These are phyloP conservation scores for Myxozyma sirexii DNA, from an alignment of 805 yeast species.

Conservation along the genomic window DNA sequence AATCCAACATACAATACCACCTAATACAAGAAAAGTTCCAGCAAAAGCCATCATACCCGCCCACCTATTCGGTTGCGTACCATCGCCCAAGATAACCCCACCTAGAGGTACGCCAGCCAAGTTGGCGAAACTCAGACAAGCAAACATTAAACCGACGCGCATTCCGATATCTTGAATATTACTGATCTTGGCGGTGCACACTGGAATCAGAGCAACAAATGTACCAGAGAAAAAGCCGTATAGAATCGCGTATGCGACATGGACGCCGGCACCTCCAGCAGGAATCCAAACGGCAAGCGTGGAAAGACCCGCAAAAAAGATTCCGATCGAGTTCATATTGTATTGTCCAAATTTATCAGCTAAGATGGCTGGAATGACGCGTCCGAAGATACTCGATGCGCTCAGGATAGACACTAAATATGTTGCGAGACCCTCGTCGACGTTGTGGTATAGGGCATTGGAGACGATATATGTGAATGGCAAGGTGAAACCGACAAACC, in stretches of 20 bases:
- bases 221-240: slow-evolving; percentile 44
- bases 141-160: slow-evolving; percentile 66
- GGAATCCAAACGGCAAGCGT: slow-evolving; percentile 45
- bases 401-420: slow-evolving; percentile 44
- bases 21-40: slow-evolving; percentile 18
- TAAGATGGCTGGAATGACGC: slow-evolving; percentile 52
- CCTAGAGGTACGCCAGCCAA: slow-evolving; percentile 42
- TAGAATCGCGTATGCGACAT: slow-evolving; percentile 40
- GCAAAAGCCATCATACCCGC: slow-evolving; percentile 32
- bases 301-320: slow-evolving; percentile 40
- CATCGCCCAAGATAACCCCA: slow-evolving; percentile 36
- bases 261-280: slow-evolving; percentile 38
- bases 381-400: slow-evolving; percentile 48
- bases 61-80: slow-evolving; percentile 13
- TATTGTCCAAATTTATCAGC: slow-evolving; percentile 55
- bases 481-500: slow-evolving; percentile 28
- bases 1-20: slow-evolving; percentile 23
- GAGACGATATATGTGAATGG: slow-evolving; percentile 43
- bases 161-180: slow-evolving; percentile 39
- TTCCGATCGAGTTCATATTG: slow-evolving; percentile 45
- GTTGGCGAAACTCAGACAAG: slow-evolving; percentile 55
- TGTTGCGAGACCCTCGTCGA: slow-evolving; percentile 28
- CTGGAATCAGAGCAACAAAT: slow-evolving; percentile 42
- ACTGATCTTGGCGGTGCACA: slow-evolving; percentile 40
- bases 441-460: slow-evolving; percentile 37